Percentiles rank a stretch among this genome's conserved stretches.
These are phyloP conservation scores for Zygoascus tannicola DNA, from an alignment of 805 yeast genomes.

Conservation along the genomic window DNA sequence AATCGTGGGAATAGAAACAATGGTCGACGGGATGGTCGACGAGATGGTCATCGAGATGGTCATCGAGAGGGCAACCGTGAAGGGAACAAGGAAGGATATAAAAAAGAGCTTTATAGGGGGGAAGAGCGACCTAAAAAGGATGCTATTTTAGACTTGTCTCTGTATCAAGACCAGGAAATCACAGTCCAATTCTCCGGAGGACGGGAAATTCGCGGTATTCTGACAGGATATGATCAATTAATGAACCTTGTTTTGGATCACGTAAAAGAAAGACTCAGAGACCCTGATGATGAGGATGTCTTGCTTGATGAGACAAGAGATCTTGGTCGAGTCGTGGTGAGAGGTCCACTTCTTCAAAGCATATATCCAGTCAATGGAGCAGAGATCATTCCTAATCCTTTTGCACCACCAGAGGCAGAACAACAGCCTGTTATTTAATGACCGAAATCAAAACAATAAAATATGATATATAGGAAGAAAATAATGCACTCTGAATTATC, in stretches of 20 bases:
- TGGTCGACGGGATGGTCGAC: slow-evolving; percentile 2
- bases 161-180: slow-evolving; percentile 62
- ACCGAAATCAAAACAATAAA: too few species aligned
- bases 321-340: slow-evolving; percentile 71
- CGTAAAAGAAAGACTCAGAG: slow-evolving; percentile 56
- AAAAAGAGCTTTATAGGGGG: slow-evolving; percentile 15
- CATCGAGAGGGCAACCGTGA: slow-evolving; percentile 14
- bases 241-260: slow-evolving; percentile 72
- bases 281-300: slow-evolving; percentile 51
- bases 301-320: slow-evolving; percentile 51
- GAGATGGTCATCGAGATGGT: slow-evolving; percentile 9
- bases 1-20: not conserved
- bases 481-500: too few species aligned
- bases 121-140: slow-evolving; percentile 64
- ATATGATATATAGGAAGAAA: too few species aligned
- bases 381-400: slow-evolving; percentile 64
- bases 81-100: slow-evolving; percentile 10
- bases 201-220: slow-evolving; percentile 66
- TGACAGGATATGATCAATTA: slow-evolving; percentile 90
- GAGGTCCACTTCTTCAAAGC: slow-evolving; percentile 73
- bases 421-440: not conserved
- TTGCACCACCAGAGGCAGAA: slow-evolving; percentile 20
- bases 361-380: slow-evolving; percentile 63
- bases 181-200: slow-evolving; percentile 81
- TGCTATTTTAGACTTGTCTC: slow-evolving; percentile 73